Conservation (phyloP, 2,329 filamentous ascomycete species). For the Cryphonectria radicalis region DNA sequence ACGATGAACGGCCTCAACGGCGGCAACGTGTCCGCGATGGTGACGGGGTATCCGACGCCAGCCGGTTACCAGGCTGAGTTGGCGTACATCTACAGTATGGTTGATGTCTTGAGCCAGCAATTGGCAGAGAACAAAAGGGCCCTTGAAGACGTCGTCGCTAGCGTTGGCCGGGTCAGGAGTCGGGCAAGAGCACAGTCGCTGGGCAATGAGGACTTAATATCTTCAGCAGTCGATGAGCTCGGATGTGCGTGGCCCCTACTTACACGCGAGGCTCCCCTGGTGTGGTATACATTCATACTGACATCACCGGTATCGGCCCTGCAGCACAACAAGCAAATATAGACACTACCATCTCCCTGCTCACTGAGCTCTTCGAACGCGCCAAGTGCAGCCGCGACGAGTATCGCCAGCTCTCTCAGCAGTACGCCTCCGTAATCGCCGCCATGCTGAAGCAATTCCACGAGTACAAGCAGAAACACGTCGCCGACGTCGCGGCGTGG, state of each 20-base stretch:
- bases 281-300: slow-evolving; percentile 3
- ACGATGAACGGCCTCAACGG: slow-evolving; percentile 57
- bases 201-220: slow-evolving; percentile 63
- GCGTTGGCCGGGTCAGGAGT: slow-evolving; percentile 64
- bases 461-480: slow-evolving; percentile 67
- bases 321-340: slow-evolving; percentile 63
- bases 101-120: slow-evolving; percentile 67
- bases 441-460: slow-evolving; percentile 67
- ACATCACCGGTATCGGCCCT: neutral
- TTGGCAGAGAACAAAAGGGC: slow-evolving; percentile 64
- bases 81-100: slow-evolving; percentile 70
- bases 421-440: slow-evolving; percentile 61
- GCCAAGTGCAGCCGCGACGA: slow-evolving; percentile 63
- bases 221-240: slow-evolving; percentile 59
- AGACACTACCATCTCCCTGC: slow-evolving; percentile 63
- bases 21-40: slow-evolving; percentile 49
- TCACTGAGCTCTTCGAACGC: slow-evolving; percentile 66
- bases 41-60: slow-evolving; percentile 59
- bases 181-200: slow-evolving; percentile 57
- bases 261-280: slow-evolving; percentile 9
- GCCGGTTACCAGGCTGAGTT: slow-evolving; percentile 71
- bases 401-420: slow-evolving; percentile 61
- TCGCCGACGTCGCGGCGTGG: slow-evolving; percentile 65
- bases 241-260: slow-evolving; percentile 47
- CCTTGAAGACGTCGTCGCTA: slow-evolving; percentile 67